These are phyloP conservation scores for Claviceps purpurea DNA, from an alignment of 2,329 filamentous ascomycete species.

Conservation along the genomic window DNA sequence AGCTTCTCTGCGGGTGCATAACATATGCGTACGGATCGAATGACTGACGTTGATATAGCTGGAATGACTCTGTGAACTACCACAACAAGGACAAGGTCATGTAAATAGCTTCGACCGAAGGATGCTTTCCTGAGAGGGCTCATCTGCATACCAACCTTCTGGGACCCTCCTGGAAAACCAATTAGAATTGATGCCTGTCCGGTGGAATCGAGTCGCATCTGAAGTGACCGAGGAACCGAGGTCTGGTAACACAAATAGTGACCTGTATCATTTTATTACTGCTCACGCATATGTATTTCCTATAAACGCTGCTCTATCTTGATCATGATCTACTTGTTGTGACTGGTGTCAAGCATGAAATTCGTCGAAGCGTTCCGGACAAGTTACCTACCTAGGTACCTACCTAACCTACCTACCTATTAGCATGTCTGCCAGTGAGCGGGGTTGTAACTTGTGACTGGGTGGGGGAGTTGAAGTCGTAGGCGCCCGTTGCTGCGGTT, in stretches of 20 bases:
- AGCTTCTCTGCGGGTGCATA: neutral
- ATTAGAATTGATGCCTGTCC: neutral
- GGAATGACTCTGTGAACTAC: conserved; percentile 93
- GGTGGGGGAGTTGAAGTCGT: too few relatives aligned
- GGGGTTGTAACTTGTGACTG: too few relatives aligned
- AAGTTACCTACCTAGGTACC: too few relatives aligned
- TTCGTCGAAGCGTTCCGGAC: too few relatives aligned
- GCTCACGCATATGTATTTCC: neutral
- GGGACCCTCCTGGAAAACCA: neutral
- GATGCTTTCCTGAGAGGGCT: neutral
- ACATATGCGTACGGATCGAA: neutral
- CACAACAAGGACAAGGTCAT: conserved; percentile 76
- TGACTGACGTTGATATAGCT: conserved; percentile 37
- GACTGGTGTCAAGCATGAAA: too few relatives aligned
- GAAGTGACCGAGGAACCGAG: neutral
- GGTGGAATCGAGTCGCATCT: neutral
- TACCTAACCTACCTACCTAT: too few relatives aligned
- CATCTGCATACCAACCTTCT: neutral
- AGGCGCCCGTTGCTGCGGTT: too few relatives aligned
- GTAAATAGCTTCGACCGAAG: conserved; percentile 18
- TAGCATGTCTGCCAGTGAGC: too few relatives aligned
- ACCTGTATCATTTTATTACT: neutral
- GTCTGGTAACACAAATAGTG: neutral
- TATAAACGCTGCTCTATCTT: neutral
- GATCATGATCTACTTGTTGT: too few relatives aligned